Base-by-base conservation (phyloP, 768 basidiomycete species). In the Suillus subluteus region DNA sequence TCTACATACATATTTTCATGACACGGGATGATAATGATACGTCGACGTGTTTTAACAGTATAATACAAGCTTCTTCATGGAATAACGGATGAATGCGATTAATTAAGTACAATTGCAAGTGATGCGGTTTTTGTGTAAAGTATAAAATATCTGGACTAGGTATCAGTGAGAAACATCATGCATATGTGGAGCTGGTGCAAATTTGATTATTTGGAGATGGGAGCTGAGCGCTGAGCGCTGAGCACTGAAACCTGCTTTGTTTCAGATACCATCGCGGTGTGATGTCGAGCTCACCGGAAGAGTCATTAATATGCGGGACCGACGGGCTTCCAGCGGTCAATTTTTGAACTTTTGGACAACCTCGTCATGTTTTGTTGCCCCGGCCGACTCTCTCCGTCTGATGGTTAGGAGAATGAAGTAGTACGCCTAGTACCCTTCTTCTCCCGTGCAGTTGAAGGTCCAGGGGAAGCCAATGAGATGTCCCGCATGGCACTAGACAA, bases 401-500 rank as follows among this genome's bases (percentile, higher is more conserved):
- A 41, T 61, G 18, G 21, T 30, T 40, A 30, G n/a, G 23, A 41
- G 23, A 11, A 41, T 4, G 26, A 32, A 32, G 54, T 18, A 18
- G 30, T 6, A 32, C 26, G 59, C 30, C 6, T 61, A 30, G 9
- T 30, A 6, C 18, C 30, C 41, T 61, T 61, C 41, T 32, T 38
- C 16, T 61, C 26, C 40, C 26, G 59, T 41, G 18, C 40, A 21
- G 30, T 12, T 21, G 30, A 30, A 21, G 62, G 59, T 30, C 21
- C 61, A 26, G 40, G 18, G 11, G 64, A 44, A 62, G 58, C 15
- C 61, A 65, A 63, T 6, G 26, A 32, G n/a, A 65, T 12, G 18
- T 38, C 3, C 12, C 37, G 32, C 62, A 63, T 43, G 30, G 64
- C 61, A 13, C 6, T 63, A 16, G 64, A 37, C 43, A 65, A 43